phyloP scores from a whole-genome alignment of 2,329 filamentous ascomycete genomes.

The Daldinia sp. region DNA sequence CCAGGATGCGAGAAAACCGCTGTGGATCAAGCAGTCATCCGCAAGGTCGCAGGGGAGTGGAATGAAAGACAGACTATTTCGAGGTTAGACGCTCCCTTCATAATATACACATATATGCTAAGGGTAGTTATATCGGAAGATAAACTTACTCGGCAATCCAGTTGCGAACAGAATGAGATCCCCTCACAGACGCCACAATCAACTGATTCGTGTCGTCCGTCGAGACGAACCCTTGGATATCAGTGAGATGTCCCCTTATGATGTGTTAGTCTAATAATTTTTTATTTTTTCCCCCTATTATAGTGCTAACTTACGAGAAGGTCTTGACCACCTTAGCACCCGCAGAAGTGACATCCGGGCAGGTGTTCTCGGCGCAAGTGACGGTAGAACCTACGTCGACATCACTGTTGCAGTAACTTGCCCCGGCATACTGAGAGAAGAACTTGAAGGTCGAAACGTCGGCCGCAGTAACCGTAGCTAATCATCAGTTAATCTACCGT shows the following conservation, averaged over 20 bases:
- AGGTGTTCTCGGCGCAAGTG: slow-evolving; percentile 54
- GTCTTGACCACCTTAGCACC: slow-evolving; percentile 55
- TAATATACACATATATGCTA: background rate
- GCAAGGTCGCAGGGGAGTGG: slow-evolving; percentile 50
- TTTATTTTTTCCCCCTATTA: background rate
- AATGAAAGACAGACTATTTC: slow-evolving; percentile 52
- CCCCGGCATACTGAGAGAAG: slow-evolving; percentile 61
- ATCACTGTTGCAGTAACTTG: slow-evolving; percentile 63
- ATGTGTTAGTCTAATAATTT: slow-evolving; percentile 23
- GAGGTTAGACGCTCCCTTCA: slow-evolving; percentile 2
- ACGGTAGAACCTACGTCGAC: slow-evolving; percentile 51
- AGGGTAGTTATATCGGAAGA: background rate
- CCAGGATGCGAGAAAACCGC: slow-evolving; percentile 69
- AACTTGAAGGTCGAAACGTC: slow-evolving; percentile 54
- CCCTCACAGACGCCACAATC: slow-evolving; percentile 69
- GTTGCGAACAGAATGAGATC: slow-evolving; percentile 66
- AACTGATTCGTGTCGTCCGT: slow-evolving; percentile 57
- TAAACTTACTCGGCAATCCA: slow-evolving; percentile 62
- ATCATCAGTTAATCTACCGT: slow-evolving; percentile 16
- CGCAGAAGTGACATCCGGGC: slow-evolving; percentile 54
- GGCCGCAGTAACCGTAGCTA: slow-evolving; percentile 41
- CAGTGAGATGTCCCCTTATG: slow-evolving; percentile 52
- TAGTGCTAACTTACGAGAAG: slow-evolving; percentile 48
- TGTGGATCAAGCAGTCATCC: slow-evolving; percentile 59
- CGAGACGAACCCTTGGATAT: slow-evolving; percentile 60